phyloP scores from a whole-genome alignment of 371 early-diverging fungal genomes.

The Mucor lusitanicus region DNA sequence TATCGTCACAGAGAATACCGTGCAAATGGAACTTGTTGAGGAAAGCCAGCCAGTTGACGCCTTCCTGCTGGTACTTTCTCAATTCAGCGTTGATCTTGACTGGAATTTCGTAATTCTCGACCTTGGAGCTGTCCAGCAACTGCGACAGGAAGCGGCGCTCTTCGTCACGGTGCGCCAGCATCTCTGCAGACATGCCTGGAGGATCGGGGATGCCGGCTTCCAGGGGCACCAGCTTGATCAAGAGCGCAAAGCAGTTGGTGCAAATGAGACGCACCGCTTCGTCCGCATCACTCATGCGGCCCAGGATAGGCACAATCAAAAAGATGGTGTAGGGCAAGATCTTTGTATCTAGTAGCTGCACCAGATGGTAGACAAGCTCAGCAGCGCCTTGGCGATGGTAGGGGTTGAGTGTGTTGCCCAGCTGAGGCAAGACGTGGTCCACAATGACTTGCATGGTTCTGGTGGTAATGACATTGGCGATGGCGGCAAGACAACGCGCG shows the following conservation, averaged over 20 bases:
- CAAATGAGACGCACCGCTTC: conserved; percentile 86
- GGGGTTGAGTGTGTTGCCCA: conserved; percentile 72
- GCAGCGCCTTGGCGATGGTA: conserved; percentile 87
- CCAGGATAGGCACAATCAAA: conserved; percentile 94
- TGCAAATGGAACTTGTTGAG: conserved; percentile 94
- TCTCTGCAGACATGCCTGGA: conserved; percentile 77
- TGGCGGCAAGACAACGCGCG: conserved; percentile 76
- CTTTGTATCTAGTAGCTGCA: conserved; percentile 69
- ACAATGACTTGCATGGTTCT: conserved; percentile 83
- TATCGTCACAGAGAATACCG: conserved; percentile 98
- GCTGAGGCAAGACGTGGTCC: conserved; percentile 72
- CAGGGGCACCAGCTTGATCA: conserved; percentile 93
- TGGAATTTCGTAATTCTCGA: conserved; percentile 87
- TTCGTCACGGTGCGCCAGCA: conserved; percentile 78
- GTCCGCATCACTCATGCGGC: conserved; percentile 96
- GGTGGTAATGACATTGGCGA: conserved; percentile 69
- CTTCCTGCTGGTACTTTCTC: conserved; percentile 96
- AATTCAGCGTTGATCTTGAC: conserved; percentile 91
- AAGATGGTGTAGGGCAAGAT: conserved; percentile 95
- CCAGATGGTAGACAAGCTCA: conserved; percentile 72
- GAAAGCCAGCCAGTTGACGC: conserved; percentile 98
- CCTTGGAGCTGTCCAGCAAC: conserved; percentile 84
- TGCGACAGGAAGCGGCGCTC: conserved; percentile 93
- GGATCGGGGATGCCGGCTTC: conserved; percentile 92
- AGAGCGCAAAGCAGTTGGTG: conserved; percentile 92